Evolutionary conservation across 73 alveolate genomes (phyloP).

Genomic region (Stentor coeruleus): DNA sequence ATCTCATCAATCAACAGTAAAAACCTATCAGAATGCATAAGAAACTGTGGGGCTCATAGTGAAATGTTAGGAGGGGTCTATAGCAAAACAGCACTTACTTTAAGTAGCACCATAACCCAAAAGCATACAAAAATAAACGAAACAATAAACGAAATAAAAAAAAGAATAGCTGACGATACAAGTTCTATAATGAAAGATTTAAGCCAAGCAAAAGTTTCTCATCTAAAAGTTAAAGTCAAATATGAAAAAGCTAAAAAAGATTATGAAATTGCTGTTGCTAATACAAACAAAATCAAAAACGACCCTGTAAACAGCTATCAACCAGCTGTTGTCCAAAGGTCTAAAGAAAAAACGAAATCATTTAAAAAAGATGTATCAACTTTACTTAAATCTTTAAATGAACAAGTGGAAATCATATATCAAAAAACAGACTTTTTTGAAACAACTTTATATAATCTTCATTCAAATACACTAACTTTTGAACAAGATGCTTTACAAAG

Average conservation of each 20-base stretch:
- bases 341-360: slow-evolving; percentile 10
- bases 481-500: neutral
- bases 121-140: neutral
- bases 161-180: neutral
- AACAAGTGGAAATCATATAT: neutral
- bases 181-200: neutral
- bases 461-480: neutral
- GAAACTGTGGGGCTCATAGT: neutral
- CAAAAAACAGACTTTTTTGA: neutral
- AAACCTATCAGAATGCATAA: slow-evolving; percentile 1
- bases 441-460: neutral
- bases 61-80: slow-evolving; percentile 20
- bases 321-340: neutral
- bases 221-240: neutral
- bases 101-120: neutral
- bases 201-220: neutral
- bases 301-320: neutral
- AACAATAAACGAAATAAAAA: neutral
- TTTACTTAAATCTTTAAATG: neutral
- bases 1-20: neutral
- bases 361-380: neutral
- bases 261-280: neutral
- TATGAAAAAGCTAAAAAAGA: slow-evolving; percentile 21
- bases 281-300: neutral
- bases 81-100: neutral